phyloP scores from a whole-genome alignment of 257 asterid genomes.

The Henckelia pumila region DNA sequence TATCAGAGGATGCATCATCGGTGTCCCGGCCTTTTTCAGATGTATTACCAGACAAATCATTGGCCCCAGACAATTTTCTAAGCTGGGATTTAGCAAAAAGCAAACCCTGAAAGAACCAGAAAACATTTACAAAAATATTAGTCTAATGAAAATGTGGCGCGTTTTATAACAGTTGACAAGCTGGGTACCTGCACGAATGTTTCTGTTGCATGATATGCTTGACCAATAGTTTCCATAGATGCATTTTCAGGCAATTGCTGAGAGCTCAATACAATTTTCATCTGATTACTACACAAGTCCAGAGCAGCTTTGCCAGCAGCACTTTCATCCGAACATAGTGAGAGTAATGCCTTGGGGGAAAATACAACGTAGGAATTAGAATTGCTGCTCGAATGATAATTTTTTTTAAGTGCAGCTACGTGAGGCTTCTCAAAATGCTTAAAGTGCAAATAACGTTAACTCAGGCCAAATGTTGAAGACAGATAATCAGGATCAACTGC shows the following conservation, averaged over 20 bases:
- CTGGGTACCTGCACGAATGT: slow-evolving; percentile 81
- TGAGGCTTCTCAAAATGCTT: background rate
- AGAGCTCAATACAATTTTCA: slow-evolving; percentile 79
- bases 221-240: slow-evolving; percentile 89
- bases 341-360: slow-evolving; percentile 70
- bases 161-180: slow-evolving; percentile 24
- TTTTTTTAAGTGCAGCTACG: slow-evolving; percentile 14
- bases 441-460: slow-evolving; percentile 8
- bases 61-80: slow-evolving; percentile 74
- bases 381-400: background rate
- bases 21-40: slow-evolving; percentile 74
- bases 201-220: slow-evolving; percentile 97
- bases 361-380: slow-evolving; percentile 23
- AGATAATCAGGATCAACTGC: slow-evolving; percentile 20
- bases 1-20: slow-evolving; percentile 90
- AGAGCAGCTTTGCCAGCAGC: slow-evolving; percentile 86
- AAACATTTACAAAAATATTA: slow-evolving; percentile 23
- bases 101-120: slow-evolving; percentile 58
- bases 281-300: slow-evolving; percentile 84
- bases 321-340: slow-evolving; percentile 80
- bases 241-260: slow-evolving; percentile 77
- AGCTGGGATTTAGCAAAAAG: slow-evolving; percentile 82
- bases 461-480: slow-evolving; percentile 9
- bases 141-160: slow-evolving; percentile 1
- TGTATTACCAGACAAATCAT: slow-evolving; percentile 59